phyloP scores from a whole-genome alignment of 2,329 filamentous ascomycete species.

The Cladobotryum mycophilum region DNA sequence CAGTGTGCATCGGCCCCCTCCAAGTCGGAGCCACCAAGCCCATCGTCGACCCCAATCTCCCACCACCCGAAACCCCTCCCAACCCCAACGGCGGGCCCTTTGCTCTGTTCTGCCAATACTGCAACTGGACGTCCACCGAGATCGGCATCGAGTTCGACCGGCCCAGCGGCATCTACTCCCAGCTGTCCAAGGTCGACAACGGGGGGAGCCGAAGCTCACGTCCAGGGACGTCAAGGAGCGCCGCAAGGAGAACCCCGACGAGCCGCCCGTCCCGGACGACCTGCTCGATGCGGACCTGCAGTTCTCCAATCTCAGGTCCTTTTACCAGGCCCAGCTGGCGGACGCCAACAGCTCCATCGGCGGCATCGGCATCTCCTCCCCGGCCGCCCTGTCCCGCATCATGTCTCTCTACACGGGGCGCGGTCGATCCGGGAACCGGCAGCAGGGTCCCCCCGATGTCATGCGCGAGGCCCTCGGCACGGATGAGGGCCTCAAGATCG shows the following conservation, averaged over 20 bases:
- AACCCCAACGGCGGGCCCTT: slow-evolving; percentile 49
- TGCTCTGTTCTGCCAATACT: slow-evolving; percentile 81
- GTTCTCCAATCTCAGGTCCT: slow-evolving; percentile 67
- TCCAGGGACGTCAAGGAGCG: slow-evolving; percentile 46
- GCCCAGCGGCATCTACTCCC: slow-evolving; percentile 75
- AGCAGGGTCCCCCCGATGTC: slow-evolving; percentile 58
- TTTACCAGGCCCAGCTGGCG: slow-evolving; percentile 75
- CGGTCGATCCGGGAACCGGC: slow-evolving; percentile 55
- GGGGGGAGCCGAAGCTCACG: slow-evolving; percentile 46
- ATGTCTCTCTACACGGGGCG: slow-evolving; percentile 81
- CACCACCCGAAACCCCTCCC: slow-evolving; percentile 33
- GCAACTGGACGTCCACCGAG: slow-evolving; percentile 86
- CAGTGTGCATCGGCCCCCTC: slow-evolving; percentile 76
- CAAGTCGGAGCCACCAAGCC: slow-evolving; percentile 65
- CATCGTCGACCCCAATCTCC: slow-evolving; percentile 38
- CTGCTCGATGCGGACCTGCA: slow-evolving; percentile 59
- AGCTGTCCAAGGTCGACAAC: slow-evolving; percentile 66
- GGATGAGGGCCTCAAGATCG: slow-evolving; percentile 64
- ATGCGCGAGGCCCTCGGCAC: slow-evolving; percentile 74
- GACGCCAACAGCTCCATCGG: slow-evolving; percentile 49
- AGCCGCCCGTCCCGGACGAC: slow-evolving; percentile 33
- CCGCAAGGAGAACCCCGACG: slow-evolving; percentile 40
- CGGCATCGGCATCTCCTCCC: slow-evolving; percentile 58
- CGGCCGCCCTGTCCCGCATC: slow-evolving; percentile 75
- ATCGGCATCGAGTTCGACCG: slow-evolving; percentile 88